phyloP scores from a whole-genome alignment of 257 asterid species.

The Solanum medicagineum region DNA sequence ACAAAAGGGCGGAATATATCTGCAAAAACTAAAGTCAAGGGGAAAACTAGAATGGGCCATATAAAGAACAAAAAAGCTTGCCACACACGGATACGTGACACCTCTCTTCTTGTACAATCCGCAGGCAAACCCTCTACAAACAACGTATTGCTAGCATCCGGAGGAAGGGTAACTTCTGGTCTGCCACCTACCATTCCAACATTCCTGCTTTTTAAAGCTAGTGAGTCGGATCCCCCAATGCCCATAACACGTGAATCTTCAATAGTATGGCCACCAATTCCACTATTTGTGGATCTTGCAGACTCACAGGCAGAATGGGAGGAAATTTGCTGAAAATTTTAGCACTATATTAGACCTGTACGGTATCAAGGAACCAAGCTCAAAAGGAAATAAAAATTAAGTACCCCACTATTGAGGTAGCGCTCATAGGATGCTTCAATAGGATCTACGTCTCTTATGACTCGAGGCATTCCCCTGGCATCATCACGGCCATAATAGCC shows the following conservation, averaged over 20 bases:
- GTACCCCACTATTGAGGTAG: conserved; percentile 56
- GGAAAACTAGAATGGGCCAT: conserved; percentile 10
- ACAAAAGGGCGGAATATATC: conserved; percentile 85
- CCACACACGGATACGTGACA: conserved; percentile 62
- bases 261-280: neutral
- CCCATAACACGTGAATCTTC: neutral
- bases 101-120: conserved; percentile 67
- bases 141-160: conserved; percentile 75
- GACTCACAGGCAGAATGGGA: conserved; percentile 27
- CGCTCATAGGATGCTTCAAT: conserved; percentile 75
- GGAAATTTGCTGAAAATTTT: conserved; percentile 32
- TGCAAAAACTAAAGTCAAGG: conserved; percentile 40
- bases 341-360: neutral
- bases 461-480: conserved; percentile 40
- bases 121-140: conserved; percentile 40
- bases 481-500: conserved; percentile 35
- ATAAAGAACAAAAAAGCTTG: neutral
- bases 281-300: conserved; percentile 40
- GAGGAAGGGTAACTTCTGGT: conserved; percentile 62
- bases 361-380: neutral
- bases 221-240: conserved; percentile 33
- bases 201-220: conserved; percentile 28
- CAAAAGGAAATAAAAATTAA: neutral
- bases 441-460: conserved; percentile 46
- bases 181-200: conserved; percentile 32